Conservation (phyloP, 1,139 yeast species). For the Hyphopichia burtonii region DNA sequence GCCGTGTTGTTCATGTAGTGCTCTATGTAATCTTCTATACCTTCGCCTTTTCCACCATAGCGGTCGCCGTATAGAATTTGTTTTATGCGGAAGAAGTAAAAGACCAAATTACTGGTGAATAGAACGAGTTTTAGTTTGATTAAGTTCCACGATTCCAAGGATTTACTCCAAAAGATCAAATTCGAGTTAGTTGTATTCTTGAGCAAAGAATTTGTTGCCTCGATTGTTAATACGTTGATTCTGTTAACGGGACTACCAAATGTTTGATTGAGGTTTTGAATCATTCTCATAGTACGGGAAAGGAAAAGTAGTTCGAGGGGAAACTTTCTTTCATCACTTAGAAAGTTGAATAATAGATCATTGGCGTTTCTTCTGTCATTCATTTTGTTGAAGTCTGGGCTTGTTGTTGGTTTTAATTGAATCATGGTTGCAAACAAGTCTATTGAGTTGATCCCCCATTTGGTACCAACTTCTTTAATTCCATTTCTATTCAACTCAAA, state of each 20-base stretch:
- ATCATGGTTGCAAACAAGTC: constrained; percentile 64
- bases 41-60: constrained; percentile 34
- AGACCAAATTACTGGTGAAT: constrained; percentile 43
- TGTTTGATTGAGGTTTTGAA: constrained; percentile 64
- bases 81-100: constrained; percentile 37
- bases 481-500: constrained; percentile 52
- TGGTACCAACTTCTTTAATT: constrained; percentile 46
- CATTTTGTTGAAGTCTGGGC: constrained; percentile 22
- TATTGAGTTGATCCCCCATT: constrained; percentile 74
- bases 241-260: constrained; percentile 76
- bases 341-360: constrained; percentile 36
- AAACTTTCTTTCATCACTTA: constrained; percentile 62
- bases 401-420: constrained; percentile 45
- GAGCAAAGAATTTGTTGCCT: constrained; percentile 40
- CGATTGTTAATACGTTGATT: constrained; percentile 57
- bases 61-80: constrained; percentile 35
- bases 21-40: constrained; percentile 50
- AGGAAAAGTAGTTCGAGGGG: constrained; percentile 67
- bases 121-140: constrained; percentile 36
- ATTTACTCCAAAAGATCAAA: constrained; percentile 10
- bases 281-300: constrained; percentile 70
- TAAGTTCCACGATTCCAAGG: constrained; percentile 19
- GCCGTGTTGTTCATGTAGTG: constrained; percentile 42
- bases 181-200: constrained; percentile 12
- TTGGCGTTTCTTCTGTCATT: constrained; percentile 16